Evolutionary conservation across 306 rosid species (phyloP).

Genomic region (Delonix regia): DNA sequence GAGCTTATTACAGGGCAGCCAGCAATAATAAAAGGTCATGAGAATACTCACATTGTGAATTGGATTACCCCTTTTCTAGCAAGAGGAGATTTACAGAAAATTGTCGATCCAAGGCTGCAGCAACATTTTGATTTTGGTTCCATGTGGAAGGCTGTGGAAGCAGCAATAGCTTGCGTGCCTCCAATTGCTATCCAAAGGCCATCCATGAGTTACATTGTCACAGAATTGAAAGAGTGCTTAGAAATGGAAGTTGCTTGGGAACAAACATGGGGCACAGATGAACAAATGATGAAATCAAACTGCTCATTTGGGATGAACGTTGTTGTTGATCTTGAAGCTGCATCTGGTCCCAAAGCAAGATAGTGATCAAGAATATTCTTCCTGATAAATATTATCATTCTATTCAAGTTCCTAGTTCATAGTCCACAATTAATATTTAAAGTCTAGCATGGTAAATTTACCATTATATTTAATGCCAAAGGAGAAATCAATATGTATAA

Average conservation of each 20-base stretch:
- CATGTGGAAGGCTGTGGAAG: slow-evolving; percentile 42
- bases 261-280: slow-evolving; percentile 2
- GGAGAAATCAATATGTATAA: neutral
- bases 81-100: slow-evolving; percentile 32
- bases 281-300: neutral
- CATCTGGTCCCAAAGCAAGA: slow-evolving; percentile 37
- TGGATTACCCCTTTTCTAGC: slow-evolving; percentile 27
- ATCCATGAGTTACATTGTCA: slow-evolving; percentile 32
- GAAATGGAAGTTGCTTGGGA: slow-evolving; percentile 30
- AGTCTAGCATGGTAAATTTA: neutral
- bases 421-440: neutral
- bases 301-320: neutral
- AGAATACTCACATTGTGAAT: slow-evolving; percentile 38
- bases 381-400: neutral
- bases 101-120: slow-evolving; percentile 34
- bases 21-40: slow-evolving; percentile 34
- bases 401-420: neutral
- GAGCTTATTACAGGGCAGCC: slow-evolving; percentile 42
- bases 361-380: slow-evolving; percentile 9
- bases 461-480: neutral
- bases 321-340: slow-evolving; percentile 28
- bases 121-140: slow-evolving; percentile 38
- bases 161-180: slow-evolving; percentile 40
- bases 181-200: slow-evolving; percentile 31
- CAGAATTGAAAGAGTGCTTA: slow-evolving; percentile 32